These are phyloP conservation scores for Biscogniauxia marginata DNA, from an alignment of 2,329 filamentous ascomycete species.

Conservation along the genomic window DNA sequence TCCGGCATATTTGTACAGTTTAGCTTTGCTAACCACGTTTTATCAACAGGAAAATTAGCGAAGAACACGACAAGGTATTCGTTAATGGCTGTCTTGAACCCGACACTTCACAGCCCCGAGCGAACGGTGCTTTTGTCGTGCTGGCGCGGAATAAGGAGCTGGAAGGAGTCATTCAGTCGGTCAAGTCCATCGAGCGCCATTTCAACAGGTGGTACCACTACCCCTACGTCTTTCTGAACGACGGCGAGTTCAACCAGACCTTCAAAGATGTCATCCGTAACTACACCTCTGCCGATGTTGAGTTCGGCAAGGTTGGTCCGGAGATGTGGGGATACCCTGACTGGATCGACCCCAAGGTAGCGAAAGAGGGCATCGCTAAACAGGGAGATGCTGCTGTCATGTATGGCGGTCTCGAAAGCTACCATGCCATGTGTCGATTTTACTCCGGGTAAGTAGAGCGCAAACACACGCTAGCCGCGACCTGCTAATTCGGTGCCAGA, in stretches of 20 bases:
- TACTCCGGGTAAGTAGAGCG: constrained; percentile 78
- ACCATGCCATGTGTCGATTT: constrained; percentile 98
- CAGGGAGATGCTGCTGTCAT: constrained; percentile 97
- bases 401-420: constrained; percentile 98
- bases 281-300: constrained; percentile 82
- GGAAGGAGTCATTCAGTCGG: constrained; percentile 90
- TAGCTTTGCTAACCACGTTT: constrained; percentile 6
- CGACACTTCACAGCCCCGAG: constrained; percentile 74
- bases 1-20: background rate
- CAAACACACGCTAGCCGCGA: constrained; percentile 9
- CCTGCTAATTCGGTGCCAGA: constrained; percentile 38
- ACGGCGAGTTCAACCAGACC: constrained; percentile 91
- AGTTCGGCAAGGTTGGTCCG: constrained; percentile 90
- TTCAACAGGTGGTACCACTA: constrained; percentile 99
- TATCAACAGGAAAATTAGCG: constrained; percentile 81
- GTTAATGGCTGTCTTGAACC: constrained; percentile 84
- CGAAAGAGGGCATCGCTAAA: constrained; percentile 92
- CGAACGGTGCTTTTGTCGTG: constrained; percentile 94
- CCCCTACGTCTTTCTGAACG: constrained; percentile 97
- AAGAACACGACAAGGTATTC: constrained; percentile 96
- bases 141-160: constrained; percentile 94
- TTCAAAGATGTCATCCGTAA: constrained; percentile 88
- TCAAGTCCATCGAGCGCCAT: constrained; percentile 97
- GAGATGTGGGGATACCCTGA: constrained; percentile 96
- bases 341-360: constrained; percentile 92